These are phyloP conservation scores for Phragmites australis DNA, from an alignment of 176 grass and related monocot genomes.

Conservation along the genomic window DNA sequence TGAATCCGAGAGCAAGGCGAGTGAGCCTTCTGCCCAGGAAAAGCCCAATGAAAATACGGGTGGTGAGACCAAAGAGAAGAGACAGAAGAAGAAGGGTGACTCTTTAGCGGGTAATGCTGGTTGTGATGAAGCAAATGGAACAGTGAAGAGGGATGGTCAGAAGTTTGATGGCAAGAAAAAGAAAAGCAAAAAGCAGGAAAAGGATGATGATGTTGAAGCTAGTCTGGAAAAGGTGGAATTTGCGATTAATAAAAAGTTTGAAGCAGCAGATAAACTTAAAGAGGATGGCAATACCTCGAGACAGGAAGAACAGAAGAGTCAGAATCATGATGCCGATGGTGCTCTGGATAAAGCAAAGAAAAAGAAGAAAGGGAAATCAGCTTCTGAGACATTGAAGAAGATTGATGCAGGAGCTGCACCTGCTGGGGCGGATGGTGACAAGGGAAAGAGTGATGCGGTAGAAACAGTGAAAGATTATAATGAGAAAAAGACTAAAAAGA, in stretches of 20 bases:
- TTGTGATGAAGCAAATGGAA: neutral
- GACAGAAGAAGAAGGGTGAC: conserved; percentile 45
- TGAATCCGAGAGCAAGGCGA: neutral
- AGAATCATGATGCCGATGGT: conserved; percentile 13
- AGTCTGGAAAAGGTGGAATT: conserved; percentile 39
- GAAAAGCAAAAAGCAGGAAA: conserved; percentile 56
- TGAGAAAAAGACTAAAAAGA: conserved; percentile 56
- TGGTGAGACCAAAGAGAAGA: conserved; percentile 53
- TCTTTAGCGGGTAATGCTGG: neutral
- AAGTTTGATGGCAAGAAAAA: conserved; percentile 48
- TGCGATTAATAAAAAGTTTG: conserved; percentile 16
- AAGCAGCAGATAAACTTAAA: conserved; percentile 29
- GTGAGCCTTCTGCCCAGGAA: conserved; percentile 26
- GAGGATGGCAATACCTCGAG: conserved; percentile 26
- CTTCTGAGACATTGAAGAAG: conserved; percentile 34
- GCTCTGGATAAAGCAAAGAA: conserved; percentile 57
- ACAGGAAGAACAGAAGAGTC: conserved; percentile 23
- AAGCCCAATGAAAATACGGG: neutral
- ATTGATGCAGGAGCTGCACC: conserved; percentile 17
- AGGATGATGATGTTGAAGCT: conserved; percentile 37
- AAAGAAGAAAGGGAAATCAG: conserved; percentile 60
- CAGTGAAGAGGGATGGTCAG: conserved; percentile 14
- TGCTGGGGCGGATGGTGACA: conserved; percentile 16
- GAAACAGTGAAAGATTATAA: conserved; percentile 24
- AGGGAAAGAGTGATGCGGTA: conserved; percentile 20